Evolutionary conservation across 192 early-diverging fungal genomes (phyloP), one percentile per base, ranked within the genome.

Genomic region (Coemansia sp.): DNA sequence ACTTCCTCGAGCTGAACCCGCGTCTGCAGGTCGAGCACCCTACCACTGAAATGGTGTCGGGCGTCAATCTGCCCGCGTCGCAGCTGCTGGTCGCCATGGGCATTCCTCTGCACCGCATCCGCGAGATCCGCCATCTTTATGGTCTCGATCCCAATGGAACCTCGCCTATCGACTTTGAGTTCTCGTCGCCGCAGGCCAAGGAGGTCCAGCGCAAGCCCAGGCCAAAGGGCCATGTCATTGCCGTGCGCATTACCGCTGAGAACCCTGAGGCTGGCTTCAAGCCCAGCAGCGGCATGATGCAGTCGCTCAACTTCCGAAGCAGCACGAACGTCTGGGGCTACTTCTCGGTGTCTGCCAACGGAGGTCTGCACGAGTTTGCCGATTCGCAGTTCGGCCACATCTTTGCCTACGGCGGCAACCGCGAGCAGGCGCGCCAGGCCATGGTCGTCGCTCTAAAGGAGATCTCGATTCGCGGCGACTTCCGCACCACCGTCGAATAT

Each of bases 231-330:
- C 95, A 98, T 69, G 97, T 98, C 65, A 97, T 97, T 79, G 95
- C 97, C 25, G 89, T 92, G 65, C 92, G 97, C 71, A 98, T 98
- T 64, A 98, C 97, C 6, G 97, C 97, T 30, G 95, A 98, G 72
- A 98, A 98, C 81, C 97, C 97, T 24, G 97, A 98, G 78, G 95
- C 97, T 46, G 97, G 95, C 9, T 98, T 98, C 86, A 98, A 98
- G 82, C 97, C 97, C 35, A 95, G 93, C 69, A 87, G 85, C 62
- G 97, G 95, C 54, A 94, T 93, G 82, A 88, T 98, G 81, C 89
- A 94, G 62, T 95, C 96, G 72, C 90, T 98, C 54, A 98, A 97
- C 81, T 98, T 98, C 85, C 82, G 94, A 36, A 90, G 87, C 59
- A 92, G 91, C 74, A 93, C 87, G 46, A 97, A 97, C 58, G 97